phyloP scores from a whole-genome alignment of 108 stramenopile genomes.

The Cyclotella sp. region DNA sequence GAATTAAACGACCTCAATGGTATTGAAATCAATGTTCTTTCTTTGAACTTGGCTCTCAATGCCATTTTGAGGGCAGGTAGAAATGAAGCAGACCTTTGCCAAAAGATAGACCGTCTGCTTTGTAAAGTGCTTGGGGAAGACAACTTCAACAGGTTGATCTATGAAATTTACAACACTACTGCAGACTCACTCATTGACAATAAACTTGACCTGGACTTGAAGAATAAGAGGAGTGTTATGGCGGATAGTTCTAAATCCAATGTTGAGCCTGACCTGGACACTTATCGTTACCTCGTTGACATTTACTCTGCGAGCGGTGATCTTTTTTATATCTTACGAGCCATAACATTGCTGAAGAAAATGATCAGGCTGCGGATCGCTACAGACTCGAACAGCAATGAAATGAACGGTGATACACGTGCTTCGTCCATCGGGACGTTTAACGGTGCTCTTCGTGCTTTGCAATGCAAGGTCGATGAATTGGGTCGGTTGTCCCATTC shows the following conservation, averaged over 20 bases:
- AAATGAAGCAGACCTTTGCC: conserved; percentile 21
- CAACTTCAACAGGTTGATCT: conserved; percentile 22
- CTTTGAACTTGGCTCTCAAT: conserved; percentile 44
- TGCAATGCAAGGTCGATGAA: conserved; percentile 25
- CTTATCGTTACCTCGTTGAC: conserved; percentile 49
- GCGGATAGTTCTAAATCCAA: not conserved
- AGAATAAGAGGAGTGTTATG: no score
- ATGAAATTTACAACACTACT: not conserved
- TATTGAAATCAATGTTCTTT: conserved; percentile 31
- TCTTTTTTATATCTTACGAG: conserved; percentile 19
- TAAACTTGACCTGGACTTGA: not conserved
- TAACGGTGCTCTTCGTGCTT: conserved; percentile 44
- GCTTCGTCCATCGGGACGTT: conserved; percentile 46
- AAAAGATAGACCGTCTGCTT: conserved; percentile 24
- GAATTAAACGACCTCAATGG: conserved; percentile 16
- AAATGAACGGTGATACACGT: conserved; percentile 6
- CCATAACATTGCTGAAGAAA: conserved; percentile 25
- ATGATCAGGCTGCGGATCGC: conserved; percentile 33
- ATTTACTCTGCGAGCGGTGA: conserved; percentile 39
- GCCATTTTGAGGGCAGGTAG: conserved; percentile 34
- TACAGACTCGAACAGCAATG: not conserved
- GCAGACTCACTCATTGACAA: not conserved
- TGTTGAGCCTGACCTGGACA: conserved; percentile 34
- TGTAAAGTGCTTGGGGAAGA: conserved; percentile 42
- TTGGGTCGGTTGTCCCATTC: not conserved